Evolutionary conservation across 2,329 filamentous ascomycete genomes (phyloP), one percentile per base, ranked within the genome.

Genomic region (Xylaria hypoxylon): DNA sequence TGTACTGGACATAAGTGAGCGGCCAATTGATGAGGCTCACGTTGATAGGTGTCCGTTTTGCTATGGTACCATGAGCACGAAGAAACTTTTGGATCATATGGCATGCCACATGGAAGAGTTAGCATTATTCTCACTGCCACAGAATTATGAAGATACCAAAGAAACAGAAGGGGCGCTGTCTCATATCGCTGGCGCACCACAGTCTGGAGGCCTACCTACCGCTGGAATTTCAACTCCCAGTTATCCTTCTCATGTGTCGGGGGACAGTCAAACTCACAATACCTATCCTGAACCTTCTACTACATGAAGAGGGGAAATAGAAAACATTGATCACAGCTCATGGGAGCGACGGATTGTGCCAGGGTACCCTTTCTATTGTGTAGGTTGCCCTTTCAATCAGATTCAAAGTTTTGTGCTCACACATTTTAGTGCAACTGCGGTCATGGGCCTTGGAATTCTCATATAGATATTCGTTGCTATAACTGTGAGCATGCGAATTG

Each of bases 71-170:
- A 56, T 53, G 35, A 52, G 26, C 33, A 48, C n/a, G 13, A 31
- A 40, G 24, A 31, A 35, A 15, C 13, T 66, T 2, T 19, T 62
- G 15, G 45, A 47, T 19, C 58, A 66, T 24, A 61, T 62, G 15
- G 63, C 52, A 11, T 17, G n/a, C 8, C 63, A 66, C 22, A 53
- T 66, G 52, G 63, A 66, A 53, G 45, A 58, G 44, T n/a, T 66
- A 2, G 50, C 58, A 2, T 31, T 66, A n/a, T 59, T 59, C n/a
- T 42, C 47, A 4, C 58, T 59, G 6, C 58, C 59, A 13, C 57
- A 7, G 7, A 59, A 6, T 38, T 3, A 52, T 8, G 53, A 59
- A 19, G 61, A 31, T 13, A 19, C 5, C 1, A 15, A 22, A 35
- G 59, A 61, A 38, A 55, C 17, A 5, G 11, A 42, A 60, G 33